A percentile compares a stretch with the other conserved stretches of the same genome.
These are phyloP conservation scores for Conidiobolus incongruus DNA, from an alignment of 371 early-diverging fungal genomes.

Conservation along the genomic window DNA sequence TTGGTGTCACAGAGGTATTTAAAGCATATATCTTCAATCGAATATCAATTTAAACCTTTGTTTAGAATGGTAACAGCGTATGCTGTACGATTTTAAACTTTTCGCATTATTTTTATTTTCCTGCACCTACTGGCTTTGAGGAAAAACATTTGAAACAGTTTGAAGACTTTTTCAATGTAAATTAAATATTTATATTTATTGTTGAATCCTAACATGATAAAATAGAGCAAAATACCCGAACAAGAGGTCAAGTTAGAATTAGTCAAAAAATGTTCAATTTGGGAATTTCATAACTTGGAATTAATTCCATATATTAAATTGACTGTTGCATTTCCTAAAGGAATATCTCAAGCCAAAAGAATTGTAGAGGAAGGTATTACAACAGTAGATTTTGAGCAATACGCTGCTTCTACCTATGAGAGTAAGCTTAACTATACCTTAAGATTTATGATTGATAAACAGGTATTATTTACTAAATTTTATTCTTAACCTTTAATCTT, in stretches of 20 bases:
- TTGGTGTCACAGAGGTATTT: conserved; percentile 65
- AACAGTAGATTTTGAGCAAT: conserved; percentile 9
- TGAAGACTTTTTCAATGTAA: conserved; percentile 29
- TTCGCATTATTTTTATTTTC: conserved; percentile 88
- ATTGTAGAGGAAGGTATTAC: conserved; percentile 24
- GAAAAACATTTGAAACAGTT: conserved; percentile 29
- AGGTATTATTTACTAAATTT: conserved; percentile 13
- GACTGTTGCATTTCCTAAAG: conserved; percentile 28
- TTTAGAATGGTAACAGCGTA: conserved; percentile 61
- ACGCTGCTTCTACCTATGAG: conserved; percentile 58
- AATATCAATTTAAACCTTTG: neutral
- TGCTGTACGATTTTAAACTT: conserved; percentile 85
- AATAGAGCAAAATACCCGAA: conserved; percentile 5
- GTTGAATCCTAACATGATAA: neutral
- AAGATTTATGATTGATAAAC: conserved; percentile 95
- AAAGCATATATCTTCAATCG: neutral
- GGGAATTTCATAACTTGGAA: conserved; percentile 55
- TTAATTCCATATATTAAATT: conserved; percentile 46
- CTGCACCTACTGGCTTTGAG: conserved; percentile 58
- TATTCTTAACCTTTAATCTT: neutral
- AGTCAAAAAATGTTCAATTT: conserved; percentile 48
- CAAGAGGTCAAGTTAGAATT: conserved; percentile 29
- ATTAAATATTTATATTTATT: neutral
- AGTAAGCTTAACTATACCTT: conserved; percentile 77
- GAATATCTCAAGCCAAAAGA: conserved; percentile 11